Evolutionary conservation across 495 filamentous ascomycete genomes (phyloP).

Genomic region (Aspergillus leporis): DNA sequence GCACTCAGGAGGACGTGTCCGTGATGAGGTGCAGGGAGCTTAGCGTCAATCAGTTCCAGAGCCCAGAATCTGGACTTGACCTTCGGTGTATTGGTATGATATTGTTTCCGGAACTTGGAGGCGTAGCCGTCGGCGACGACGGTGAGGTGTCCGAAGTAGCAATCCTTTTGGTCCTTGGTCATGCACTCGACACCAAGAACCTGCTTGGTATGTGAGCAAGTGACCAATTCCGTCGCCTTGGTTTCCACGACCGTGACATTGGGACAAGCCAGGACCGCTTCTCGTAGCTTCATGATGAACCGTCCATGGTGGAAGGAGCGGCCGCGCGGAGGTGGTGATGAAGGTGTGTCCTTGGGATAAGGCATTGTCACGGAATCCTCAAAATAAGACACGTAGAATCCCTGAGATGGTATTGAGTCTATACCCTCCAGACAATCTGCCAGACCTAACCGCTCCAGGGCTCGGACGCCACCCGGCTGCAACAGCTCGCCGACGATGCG

Average conservation of each 20-base stretch:
- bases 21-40: slow-evolving; percentile 68
- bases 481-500: slow-evolving; percentile 94
- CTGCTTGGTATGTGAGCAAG: slow-evolving; percentile 55
- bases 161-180: slow-evolving; percentile 60
- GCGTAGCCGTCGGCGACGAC: slow-evolving; percentile 92
- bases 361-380: slow-evolving; percentile 75
- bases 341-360: slow-evolving; percentile 53
- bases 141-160: slow-evolving; percentile 84
- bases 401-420: slow-evolving; percentile 76
- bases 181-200: slow-evolving; percentile 75
- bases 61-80: slow-evolving; percentile 85
- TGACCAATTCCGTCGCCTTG: slow-evolving; percentile 63
- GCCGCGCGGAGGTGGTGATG: slow-evolving; percentile 55
- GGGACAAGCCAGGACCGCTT: slow-evolving; percentile 62
- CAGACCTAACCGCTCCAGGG: slow-evolving; percentile 79
- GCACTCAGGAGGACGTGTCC: slow-evolving; percentile 88
- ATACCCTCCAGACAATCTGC: slow-evolving; percentile 83
- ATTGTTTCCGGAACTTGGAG: slow-evolving; percentile 85
- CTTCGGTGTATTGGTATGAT: slow-evolving; percentile 66
- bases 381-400: slow-evolving; percentile 86
- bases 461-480: slow-evolving; percentile 86
- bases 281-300: slow-evolving; percentile 74
- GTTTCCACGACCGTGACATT: slow-evolving; percentile 77
- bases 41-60: slow-evolving; percentile 85
- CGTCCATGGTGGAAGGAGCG: slow-evolving; percentile 81